Base-by-base conservation (phyloP, 2,329 filamentous ascomycete species). In the Pseudogymnoascus pannorum region DNA sequence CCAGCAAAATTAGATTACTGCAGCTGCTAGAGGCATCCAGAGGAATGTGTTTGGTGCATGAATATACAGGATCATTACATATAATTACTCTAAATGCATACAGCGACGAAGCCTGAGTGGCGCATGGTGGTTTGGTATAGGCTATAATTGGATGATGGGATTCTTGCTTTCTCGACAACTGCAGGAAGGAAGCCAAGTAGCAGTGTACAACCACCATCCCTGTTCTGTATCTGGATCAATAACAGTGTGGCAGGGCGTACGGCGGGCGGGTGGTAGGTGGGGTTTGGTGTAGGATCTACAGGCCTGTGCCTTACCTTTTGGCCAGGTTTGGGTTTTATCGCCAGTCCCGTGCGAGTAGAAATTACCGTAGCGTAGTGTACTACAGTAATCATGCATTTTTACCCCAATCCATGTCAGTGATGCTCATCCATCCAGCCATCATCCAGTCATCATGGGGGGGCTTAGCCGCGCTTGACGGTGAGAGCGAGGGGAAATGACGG, bases 81-180 rank as follows among this genome's bases (percentile, higher is more conserved):
- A 9, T n/a, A n/a, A 20, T n/a, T 48, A 16, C 22, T n/a, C 16
- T 14, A 31, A 7, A 51, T 51, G 24, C 22, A 48, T n/a, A 9
- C 29, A 51, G 31, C 44, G 14, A 31, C n/a, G 44, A 51, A 12
- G 44, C 4, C n/a, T 12, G 44, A 51, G 44, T 54, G 44, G 24
- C 44, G 44, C 44, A 54, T 54, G 44, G 24, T 54, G 44, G 29
- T 44, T 31, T 29, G 44, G 44, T 31, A 29, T 18, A 54, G 31
- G 44, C 24, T 54, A 54, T 54, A 54, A 54, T 54, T 54, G 42
- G 44, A 54, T 29, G 44, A 54, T 54, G 44, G 44, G 44, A 54
- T 54, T 54, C 44, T 54, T 54, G n/a, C n/a, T 18, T 51, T 11
- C 12, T 22, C n/a, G 29, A 31, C 29, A 31, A 42, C 38, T 22